A percentile compares a stretch with the other conserved stretches of the same genome.
Conservation (phyloP, 208 protist genomes). For the Leishmania lainsoni region DNA sequence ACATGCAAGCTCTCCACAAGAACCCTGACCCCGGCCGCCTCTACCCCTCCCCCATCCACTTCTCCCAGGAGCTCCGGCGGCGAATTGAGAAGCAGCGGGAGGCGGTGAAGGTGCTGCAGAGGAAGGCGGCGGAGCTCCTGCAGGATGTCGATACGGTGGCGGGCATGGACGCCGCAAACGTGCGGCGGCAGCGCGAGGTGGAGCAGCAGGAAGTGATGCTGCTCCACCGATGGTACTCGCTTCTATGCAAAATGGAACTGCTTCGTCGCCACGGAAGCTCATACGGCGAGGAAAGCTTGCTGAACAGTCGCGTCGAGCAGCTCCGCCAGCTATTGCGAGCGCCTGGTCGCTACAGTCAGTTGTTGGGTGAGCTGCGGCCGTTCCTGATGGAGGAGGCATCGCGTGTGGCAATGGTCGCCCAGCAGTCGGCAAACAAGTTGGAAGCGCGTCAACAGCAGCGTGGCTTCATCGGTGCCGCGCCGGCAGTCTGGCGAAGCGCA, state of each 20-base stretch:
- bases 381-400: conserved; percentile 52
- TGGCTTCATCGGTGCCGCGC: not conserved
- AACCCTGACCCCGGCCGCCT: conserved; percentile 61
- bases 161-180: conserved; percentile 51
- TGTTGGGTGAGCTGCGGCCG: conserved; percentile 50
- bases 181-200: conserved; percentile 33
- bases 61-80: conserved; percentile 65
- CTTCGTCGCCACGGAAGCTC: conserved; percentile 46
- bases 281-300: conserved; percentile 43
- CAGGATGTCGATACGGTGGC: conserved; percentile 43
- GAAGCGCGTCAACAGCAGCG: conserved; percentile 10
- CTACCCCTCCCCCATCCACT: conserved; percentile 71
- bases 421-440: conserved; percentile 3
- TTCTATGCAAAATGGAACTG: conserved; percentile 60
- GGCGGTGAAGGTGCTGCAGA: conserved; percentile 34
- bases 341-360: conserved; percentile 46
- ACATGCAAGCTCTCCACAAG: conserved; percentile 46
- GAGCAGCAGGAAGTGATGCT: conserved; percentile 68
- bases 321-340: conserved; percentile 56
- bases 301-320: conserved; percentile 37
- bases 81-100: conserved; percentile 66
- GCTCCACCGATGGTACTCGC: conserved; percentile 51
- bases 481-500: conserved; percentile 3
- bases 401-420: conserved; percentile 34
- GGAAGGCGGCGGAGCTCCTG: conserved; percentile 42